Conservation (phyloP, 768 basidiomycete genomes). For the Trametes elegans region DNA sequence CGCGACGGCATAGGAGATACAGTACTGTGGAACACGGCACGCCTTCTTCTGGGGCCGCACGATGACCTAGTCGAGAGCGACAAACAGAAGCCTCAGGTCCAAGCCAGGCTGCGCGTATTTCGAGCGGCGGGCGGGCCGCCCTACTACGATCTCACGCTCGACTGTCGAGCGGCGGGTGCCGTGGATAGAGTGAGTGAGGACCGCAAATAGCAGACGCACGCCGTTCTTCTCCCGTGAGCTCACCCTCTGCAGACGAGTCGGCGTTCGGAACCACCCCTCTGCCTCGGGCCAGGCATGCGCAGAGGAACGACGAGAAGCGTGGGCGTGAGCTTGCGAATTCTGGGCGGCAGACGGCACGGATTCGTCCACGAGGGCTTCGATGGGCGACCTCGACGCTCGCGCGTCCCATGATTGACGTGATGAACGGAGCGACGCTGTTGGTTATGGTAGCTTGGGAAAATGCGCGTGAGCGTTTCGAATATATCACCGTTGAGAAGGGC, state of each 20-base stretch:
- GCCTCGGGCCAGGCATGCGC: not conserved
- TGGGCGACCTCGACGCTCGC: slow-evolving; percentile 6
- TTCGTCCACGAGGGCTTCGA: not conserved
- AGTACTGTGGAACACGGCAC: not conserved
- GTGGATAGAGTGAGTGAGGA: slow-evolving; percentile 1
- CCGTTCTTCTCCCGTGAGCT: slow-evolving; percentile 16
- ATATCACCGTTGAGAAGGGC: slow-evolving; percentile 8
- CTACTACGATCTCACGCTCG: not conserved
- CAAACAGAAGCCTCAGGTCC: too few relatives aligned
- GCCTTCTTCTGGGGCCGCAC: too few relatives aligned
- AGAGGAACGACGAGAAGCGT: not conserved
- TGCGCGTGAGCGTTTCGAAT: not conserved
- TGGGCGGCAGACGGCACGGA: not conserved
- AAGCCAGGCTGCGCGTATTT: not conserved
- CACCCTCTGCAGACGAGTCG: not conserved
- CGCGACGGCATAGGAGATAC: too few relatives aligned
- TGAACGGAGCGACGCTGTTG: slow-evolving; percentile 13
- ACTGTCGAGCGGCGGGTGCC: not conserved
- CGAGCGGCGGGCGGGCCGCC: not conserved
- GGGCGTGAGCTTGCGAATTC: not conserved
- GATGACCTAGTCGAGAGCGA: too few relatives aligned
- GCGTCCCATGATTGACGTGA: slow-evolving; percentile 14
- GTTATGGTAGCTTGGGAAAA: slow-evolving; percentile 9
- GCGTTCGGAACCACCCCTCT: not conserved
- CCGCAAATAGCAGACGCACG: slow-evolving; percentile 6